A percentile compares a stretch with the other conserved stretches of the same genome.
Conservation (phyloP, 805 yeast genomes). For the Metschnikowia drakensbergensis region DNA sequence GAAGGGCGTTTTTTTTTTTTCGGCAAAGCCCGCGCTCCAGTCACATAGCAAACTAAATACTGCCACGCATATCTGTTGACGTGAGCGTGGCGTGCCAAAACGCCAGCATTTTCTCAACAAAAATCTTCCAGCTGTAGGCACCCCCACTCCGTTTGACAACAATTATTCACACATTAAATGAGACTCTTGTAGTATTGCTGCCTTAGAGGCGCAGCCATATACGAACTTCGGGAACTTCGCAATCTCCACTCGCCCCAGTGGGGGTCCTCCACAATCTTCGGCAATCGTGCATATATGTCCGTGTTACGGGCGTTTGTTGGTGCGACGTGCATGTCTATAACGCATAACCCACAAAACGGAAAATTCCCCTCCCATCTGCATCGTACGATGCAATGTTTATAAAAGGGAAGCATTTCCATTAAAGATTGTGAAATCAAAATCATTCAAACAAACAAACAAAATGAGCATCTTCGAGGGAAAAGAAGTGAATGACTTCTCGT, state of each 20-base stretch:
- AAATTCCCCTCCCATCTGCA: background rate
- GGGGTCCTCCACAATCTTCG: slow-evolving; percentile 3
- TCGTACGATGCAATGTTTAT: background rate
- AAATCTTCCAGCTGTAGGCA: too few species aligned
- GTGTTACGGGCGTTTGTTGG: slow-evolving; percentile 2
- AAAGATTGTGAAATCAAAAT: background rate
- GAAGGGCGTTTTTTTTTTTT: background rate
- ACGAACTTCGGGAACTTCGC: background rate
- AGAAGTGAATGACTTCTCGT: slow-evolving; percentile 16
- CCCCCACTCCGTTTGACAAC: too few species aligned
- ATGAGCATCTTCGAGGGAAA: slow-evolving; percentile 20
- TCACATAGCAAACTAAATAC: background rate
- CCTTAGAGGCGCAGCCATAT: background rate
- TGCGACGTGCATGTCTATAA: background rate
- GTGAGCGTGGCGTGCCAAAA: background rate
- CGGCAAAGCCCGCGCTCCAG: background rate
- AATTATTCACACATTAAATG: too few species aligned
- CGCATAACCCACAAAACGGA: background rate
- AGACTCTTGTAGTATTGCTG: background rate
- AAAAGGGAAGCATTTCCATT: background rate
- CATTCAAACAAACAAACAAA: background rate
- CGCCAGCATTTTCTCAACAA: background rate
- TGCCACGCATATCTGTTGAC: background rate
- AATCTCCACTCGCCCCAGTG: background rate
- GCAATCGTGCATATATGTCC: slow-evolving; percentile 1